Base-by-base conservation (phyloP, 257 asterid genomes). In the Forsythia suspensa region DNA sequence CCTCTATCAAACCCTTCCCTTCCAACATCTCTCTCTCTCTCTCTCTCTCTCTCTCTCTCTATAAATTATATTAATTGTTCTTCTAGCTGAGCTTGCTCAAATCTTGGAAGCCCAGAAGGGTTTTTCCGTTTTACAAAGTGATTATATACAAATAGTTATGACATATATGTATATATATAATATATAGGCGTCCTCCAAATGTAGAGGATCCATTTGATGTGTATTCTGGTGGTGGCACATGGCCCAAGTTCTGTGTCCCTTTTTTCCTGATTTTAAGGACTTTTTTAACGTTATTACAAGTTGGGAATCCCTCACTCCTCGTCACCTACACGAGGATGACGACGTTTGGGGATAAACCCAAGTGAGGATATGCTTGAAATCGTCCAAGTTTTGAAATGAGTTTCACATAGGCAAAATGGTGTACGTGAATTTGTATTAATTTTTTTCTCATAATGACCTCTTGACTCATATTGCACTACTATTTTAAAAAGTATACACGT, bases 1-100 rank as follows among this genome's bases (percentile, higher is more conserved):
- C 94, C 82, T 89, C 90, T 41, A 81, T 84, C 71, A 80, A 65
- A 80, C 83, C 92, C 82, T 86, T 89, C 68, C 95, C 94, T 87
- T 90, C 94, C 79, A 88, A 57, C 91, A 85, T 84, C 59, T 71
- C 77, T 13, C 57, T 73, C 15, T 44, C 1, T 10, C 20, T 84
- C 59, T 71, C 77, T 13, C 57, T 73, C 15, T 44, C 1, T 10
- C 20, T 11, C 15, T 3, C 13, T 37, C 52, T 4, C 38, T 3
- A 8, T 12, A 72, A 46, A 72, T 13, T n/a, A 51, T 36, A 9
- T 52, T 71, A 13, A 57, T 57, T 57, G 36, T 18, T 8, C 4
- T 20, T 59, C 29, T 29, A 29, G 34, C 34, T 29, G 34, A 29
- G 34, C 34, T 63, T 72, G 70, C 70, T 63, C 70, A 66, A 79